phyloP scores from a whole-genome alignment of 106 monocot species.

The Chionographis japonica region DNA sequence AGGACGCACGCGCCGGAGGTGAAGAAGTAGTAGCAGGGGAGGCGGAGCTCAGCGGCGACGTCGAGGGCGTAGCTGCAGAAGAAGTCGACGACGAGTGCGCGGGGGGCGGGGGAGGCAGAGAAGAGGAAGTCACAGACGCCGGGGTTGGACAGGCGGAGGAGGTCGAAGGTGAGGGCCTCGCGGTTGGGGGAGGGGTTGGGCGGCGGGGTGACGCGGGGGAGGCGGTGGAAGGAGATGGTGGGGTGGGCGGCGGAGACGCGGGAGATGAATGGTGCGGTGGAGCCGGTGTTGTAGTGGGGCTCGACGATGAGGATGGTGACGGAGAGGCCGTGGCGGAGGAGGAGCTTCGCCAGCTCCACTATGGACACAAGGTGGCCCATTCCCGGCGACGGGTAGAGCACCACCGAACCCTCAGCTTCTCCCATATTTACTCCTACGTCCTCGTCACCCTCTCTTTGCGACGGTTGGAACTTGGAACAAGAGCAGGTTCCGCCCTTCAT shows the following conservation, averaged over 20 bases:
- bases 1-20: constrained; percentile 1
- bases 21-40: constrained; percentile 10
- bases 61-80: constrained; percentile 7
- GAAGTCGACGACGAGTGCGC: constrained; percentile 7
- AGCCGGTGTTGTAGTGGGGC: constrained; percentile 11
- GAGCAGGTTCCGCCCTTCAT: too few relatives aligned
- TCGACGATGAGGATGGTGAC: constrained; percentile 14
- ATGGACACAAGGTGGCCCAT: not conserved
- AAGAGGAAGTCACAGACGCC: constrained; percentile 7
- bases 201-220: constrained; percentile 13
- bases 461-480: too few relatives aligned
- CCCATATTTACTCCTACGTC: too few relatives aligned
- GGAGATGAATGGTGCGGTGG: constrained; percentile 16
- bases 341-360: constrained; percentile 4
- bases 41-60: not conserved
- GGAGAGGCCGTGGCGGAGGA: constrained; percentile 3
- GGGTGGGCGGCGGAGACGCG: constrained; percentile 11
- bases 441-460: too few relatives aligned
- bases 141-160: constrained; percentile 13
- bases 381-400: not conserved
- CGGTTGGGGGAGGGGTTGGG: constrained; percentile 2
- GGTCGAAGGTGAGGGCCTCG: constrained; percentile 5
- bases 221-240: constrained; percentile 21
- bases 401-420: not conserved
- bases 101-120: not conserved